These are phyloP conservation scores for Alternaria sp. DNA, from an alignment of 2,329 filamentous ascomycete species.

Conservation along the genomic window DNA sequence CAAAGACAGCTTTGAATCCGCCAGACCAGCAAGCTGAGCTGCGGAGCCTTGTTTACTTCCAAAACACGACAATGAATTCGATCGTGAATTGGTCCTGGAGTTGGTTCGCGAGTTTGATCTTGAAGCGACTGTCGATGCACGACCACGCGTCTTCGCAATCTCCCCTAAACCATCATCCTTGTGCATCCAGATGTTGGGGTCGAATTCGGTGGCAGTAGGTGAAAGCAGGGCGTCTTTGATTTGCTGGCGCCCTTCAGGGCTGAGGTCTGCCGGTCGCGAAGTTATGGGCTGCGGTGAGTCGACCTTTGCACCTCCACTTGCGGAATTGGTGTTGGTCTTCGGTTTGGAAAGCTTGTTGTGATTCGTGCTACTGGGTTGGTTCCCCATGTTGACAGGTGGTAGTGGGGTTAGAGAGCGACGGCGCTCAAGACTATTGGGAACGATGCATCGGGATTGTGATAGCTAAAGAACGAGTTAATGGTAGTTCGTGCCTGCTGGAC, in stretches of 20 bases:
- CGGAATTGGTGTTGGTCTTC: slow-evolving; percentile 48
- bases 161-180: slow-evolving; percentile 34
- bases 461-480: slow-evolving; percentile 18
- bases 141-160: slow-evolving; percentile 33
- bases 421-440: slow-evolving; percentile 22
- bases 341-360: slow-evolving; percentile 48
- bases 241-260: slow-evolving; percentile 39
- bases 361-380: slow-evolving; percentile 36
- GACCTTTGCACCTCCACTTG: slow-evolving; percentile 21
- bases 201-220: slow-evolving; percentile 37
- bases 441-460: slow-evolving; percentile 25
- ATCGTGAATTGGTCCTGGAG: slow-evolving; percentile 26
- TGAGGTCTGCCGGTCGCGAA: slow-evolving; percentile 39
- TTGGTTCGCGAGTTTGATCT: slow-evolving; percentile 38
- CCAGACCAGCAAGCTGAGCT: slow-evolving; percentile 33
- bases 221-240: slow-evolving; percentile 42
- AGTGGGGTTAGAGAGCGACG: slow-evolving; percentile 30
- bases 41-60: slow-evolving; percentile 33
- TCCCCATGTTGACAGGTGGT: slow-evolving; percentile 40
- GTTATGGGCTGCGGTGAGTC: slow-evolving; percentile 34
- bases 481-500: slow-evolving; percentile 22
- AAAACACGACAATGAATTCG: slow-evolving; percentile 40
- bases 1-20: slow-evolving; percentile 43
- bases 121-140: slow-evolving; percentile 38
- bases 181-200: slow-evolving; percentile 21